Evolutionary conservation across 768 basidiomycete species (phyloP), one percentile per base, ranked within the genome.

Genomic region (Clavulina sp.): DNA sequence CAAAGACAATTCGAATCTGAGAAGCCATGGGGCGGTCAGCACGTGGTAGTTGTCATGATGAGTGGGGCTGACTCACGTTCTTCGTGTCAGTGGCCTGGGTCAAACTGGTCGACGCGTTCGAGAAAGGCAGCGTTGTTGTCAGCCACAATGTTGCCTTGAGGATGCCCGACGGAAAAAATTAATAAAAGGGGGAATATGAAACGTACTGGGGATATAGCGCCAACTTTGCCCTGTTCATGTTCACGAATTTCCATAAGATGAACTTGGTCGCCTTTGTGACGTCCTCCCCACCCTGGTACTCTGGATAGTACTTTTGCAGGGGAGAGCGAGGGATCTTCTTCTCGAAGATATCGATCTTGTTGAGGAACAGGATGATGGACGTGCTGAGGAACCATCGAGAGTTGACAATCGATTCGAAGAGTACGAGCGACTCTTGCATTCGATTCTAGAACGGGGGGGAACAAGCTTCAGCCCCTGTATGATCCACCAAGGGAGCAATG

Each of bases 211-310:
- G 69, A 54, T 71, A 95, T 19, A 95, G 84, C 52, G 81, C 87
- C 57, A 92, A 65, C 49, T 80, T 65, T 50, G 84, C 84, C 21
- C 83, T 68, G 58, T 92, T 93, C 51, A 84, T 81, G 64, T 93
- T 86, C 73, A 89, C 91, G 59, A 93, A 96, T 60, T 84, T 70
- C 91, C 88, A 95, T 33, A 96, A 69, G 50, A 96, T 89, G 57
- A 87, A 93, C 59, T 91, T 89, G 0, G 89, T 87, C 1, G 87
- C 88, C 64, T 92, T 92, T 68, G 88, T 91, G 64, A 92, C 84
- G 68, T 41, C 70, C 62, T 51, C 60, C 60, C 57, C 48, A 64
- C 67, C 58, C 68, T 69, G 70, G 57, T 68, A 72, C 56, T 72
- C 70, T 4, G 70, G 69, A 59, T 70, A 72, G 54, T 69, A 69